Conservation (phyloP, 148 eudicot genomes). For the Vaccinium darrowii region DNA sequence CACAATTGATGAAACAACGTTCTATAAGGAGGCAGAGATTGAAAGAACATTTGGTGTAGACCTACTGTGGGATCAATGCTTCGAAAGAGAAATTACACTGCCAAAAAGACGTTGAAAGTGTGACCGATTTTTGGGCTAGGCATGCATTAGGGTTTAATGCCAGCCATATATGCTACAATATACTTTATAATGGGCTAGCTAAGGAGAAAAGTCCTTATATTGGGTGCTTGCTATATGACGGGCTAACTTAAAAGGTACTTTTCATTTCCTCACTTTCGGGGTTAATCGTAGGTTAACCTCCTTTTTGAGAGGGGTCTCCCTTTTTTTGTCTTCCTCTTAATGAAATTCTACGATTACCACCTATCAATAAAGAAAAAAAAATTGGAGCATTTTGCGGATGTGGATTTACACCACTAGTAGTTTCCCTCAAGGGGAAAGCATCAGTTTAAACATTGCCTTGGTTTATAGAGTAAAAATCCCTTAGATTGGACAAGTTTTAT, state of each 20-base stretch:
- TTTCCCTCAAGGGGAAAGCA: neutral
- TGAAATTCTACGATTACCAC: no score
- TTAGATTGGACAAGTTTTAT: neutral
- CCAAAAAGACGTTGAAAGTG: neutral
- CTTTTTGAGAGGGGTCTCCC: no score
- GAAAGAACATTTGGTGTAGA: neutral
- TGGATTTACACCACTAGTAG: neutral
- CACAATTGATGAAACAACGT: neutral
- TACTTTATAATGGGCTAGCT: neutral
- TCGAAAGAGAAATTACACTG: neutral
- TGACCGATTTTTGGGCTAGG: neutral
- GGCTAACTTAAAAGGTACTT: neutral
- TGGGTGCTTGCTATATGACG: neutral
- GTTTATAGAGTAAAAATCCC: neutral
- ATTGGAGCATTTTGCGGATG: neutral
- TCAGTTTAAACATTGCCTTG: neutral
- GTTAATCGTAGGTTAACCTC: no score
- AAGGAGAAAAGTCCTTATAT: conserved; percentile 1
- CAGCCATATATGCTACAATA: neutral
- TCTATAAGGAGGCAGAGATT: neutral
- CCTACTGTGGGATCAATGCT: neutral
- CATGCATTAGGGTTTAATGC: neutral
- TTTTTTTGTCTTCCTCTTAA: no score
- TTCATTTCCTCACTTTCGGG: neutral
- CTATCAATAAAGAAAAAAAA: no score